These are phyloP conservation scores for Citrus cavaleriei DNA, from an alignment of 345 rosid species.

Conservation along the genomic window DNA sequence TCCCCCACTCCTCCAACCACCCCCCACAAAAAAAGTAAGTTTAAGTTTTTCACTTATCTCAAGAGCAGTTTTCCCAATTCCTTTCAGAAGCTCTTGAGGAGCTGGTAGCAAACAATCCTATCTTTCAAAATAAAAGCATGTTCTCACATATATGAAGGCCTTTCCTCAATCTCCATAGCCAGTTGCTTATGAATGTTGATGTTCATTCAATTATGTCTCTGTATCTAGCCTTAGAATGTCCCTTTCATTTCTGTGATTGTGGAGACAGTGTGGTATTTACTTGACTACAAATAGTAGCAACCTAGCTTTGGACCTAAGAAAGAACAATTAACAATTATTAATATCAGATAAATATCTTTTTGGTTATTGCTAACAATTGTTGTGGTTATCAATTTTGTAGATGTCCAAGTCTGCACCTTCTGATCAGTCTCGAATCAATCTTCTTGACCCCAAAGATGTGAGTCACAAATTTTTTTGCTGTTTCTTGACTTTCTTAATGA, in stretches of 20 bases:
- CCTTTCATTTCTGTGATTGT: neutral
- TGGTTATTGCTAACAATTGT: conserved; percentile 4
- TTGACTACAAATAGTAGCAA: neutral
- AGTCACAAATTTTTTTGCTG: conserved; percentile 28
- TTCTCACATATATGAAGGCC: neutral
- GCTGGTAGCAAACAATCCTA: neutral
- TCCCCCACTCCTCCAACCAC: no score
- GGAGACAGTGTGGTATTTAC: neutral
- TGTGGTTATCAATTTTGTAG: conserved; percentile 41
- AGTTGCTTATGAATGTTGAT: neutral
- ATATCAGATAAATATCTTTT: neutral
- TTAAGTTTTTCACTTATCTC: neutral
- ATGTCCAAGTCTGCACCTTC: conserved; percentile 96
- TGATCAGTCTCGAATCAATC: conserved; percentile 91
- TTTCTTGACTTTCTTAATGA: conserved; percentile 5
- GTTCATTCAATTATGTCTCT: neutral
- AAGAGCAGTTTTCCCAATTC: neutral
- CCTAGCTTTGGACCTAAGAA: neutral
- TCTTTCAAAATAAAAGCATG: neutral
- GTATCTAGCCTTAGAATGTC: neutral
- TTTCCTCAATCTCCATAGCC: neutral
- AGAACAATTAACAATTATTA: no score
- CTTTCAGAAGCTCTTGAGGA: neutral
- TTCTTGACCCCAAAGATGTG: conserved; percentile 92
- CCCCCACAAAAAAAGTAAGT: neutral